phyloP scores from a whole-genome alignment of 306 rosid genomes.

The Malus asiatica region DNA sequence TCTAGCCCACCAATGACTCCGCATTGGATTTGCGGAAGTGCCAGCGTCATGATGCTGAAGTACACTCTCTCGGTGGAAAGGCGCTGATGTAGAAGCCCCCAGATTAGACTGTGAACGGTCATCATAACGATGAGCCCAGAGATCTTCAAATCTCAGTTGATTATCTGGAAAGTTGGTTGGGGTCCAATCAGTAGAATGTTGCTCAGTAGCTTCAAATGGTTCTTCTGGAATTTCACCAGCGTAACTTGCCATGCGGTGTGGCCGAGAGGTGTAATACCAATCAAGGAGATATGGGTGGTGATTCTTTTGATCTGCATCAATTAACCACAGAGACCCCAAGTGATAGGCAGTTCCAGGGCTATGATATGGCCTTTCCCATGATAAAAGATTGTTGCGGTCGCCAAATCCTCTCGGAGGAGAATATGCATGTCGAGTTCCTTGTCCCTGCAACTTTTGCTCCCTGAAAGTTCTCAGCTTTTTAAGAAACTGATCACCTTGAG shows the following conservation, averaged over 20 bases:
- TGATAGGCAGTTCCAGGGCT: constrained; percentile 37
- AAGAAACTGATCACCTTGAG: constrained; percentile 55
- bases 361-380: constrained; percentile 36
- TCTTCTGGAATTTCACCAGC: constrained; percentile 24
- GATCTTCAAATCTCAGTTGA: constrained; percentile 34
- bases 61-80: constrained; percentile 48
- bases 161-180: constrained; percentile 32
- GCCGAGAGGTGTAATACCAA: constrained; percentile 61
- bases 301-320: constrained; percentile 45
- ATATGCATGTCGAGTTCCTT: constrained; percentile 26
- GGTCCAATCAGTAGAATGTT: constrained; percentile 40
- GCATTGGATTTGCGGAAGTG: constrained; percentile 13
- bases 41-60: constrained; percentile 29
- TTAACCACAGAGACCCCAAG: constrained; percentile 51
- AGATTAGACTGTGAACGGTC: constrained; percentile 43
- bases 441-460: constrained; percentile 47
- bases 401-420: constrained; percentile 41
- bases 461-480: constrained; percentile 52
- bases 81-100: constrained; percentile 62
- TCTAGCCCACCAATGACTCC: constrained; percentile 86
- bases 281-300: constrained; percentile 74
- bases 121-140: constrained; percentile 19
- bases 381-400: constrained; percentile 31
- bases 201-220: constrained; percentile 32
- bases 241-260: constrained; percentile 18